These are phyloP conservation scores for Hydnomerulius pinastri DNA, from an alignment of 768 basidiomycete genomes.

Conservation along the genomic window DNA sequence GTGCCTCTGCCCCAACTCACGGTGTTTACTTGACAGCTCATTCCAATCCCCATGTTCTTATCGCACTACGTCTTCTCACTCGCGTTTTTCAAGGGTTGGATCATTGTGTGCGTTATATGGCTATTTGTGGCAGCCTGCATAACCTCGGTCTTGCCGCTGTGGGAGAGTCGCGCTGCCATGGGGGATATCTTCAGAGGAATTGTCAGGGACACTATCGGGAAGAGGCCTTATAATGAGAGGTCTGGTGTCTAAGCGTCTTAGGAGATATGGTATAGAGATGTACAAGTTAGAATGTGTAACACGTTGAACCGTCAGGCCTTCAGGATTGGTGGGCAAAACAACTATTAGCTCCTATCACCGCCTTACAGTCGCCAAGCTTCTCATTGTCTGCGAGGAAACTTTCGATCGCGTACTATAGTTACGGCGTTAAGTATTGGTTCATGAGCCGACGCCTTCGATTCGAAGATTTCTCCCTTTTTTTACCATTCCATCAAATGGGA, in stretches of 20 bases:
- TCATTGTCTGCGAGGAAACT: too few relatives aligned
- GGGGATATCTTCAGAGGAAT: constrained; percentile 9
- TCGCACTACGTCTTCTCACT: constrained; percentile 18
- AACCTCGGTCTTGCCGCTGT: constrained; percentile 17
- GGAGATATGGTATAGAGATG: too few relatives aligned
- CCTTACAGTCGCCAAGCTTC: too few relatives aligned
- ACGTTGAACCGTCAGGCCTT: too few relatives aligned
- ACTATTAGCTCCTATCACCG: too few relatives aligned
- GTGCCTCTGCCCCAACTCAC: neutral
- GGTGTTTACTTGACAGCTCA: constrained; percentile 7
- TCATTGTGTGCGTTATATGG: constrained; percentile 17
- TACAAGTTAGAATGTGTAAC: neutral
- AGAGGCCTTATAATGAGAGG: neutral
- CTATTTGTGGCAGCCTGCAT: constrained; percentile 18
- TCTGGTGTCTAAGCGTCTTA: neutral
- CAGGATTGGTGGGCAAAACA: too few relatives aligned
- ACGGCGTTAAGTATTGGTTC: too few relatives aligned
- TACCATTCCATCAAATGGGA: too few relatives aligned
- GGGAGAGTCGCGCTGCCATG: constrained; percentile 19
- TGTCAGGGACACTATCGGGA: constrained; percentile 6
- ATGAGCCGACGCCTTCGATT: too few relatives aligned
- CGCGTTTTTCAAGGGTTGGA: constrained; percentile 18
- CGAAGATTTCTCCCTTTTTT: too few relatives aligned
- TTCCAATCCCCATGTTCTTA: constrained; percentile 19
- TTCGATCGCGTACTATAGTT: too few relatives aligned